phyloP scores from a whole-genome alignment of 78 protist species.

The Diacronema lutheri region DNA sequence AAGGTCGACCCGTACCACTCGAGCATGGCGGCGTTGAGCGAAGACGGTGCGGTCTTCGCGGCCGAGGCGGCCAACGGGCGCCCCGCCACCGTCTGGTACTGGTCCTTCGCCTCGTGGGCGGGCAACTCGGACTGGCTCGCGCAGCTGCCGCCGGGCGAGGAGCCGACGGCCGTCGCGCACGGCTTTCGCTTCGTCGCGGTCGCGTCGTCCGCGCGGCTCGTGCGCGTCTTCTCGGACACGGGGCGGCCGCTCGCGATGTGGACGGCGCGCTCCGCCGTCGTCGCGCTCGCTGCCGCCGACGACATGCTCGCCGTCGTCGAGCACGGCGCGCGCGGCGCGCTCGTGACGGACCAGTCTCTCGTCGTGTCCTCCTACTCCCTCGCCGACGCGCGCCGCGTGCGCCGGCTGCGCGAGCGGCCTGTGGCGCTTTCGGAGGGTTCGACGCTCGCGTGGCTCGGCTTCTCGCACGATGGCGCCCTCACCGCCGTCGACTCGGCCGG shows the following conservation, averaged over 20 bases:
- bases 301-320: neutral
- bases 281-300: neutral
- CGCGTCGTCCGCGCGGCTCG: neutral
- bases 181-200: neutral
- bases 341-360: neutral
- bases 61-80: neutral
- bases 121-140: constrained; percentile 13
- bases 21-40: constrained; percentile 13
- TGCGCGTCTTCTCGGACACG: constrained; percentile 23
- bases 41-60: neutral
- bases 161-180: neutral
- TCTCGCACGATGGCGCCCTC: neutral
- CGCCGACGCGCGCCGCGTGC: neutral
- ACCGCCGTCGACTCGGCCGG: neutral
- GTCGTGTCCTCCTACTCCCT: neutral
- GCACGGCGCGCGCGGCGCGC: neutral
- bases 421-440: neutral
- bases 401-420: neutral
- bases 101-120: constrained; percentile 9
- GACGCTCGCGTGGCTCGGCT: constrained; percentile 6
- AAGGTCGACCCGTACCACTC: neutral
- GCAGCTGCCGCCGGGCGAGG: constrained; percentile 8
- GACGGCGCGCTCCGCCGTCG: neutral
- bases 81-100: constrained; percentile 3
- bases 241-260: neutral